Base-by-base conservation (phyloP, 148 eudicot genomes). In the Cornus suecica region DNA sequence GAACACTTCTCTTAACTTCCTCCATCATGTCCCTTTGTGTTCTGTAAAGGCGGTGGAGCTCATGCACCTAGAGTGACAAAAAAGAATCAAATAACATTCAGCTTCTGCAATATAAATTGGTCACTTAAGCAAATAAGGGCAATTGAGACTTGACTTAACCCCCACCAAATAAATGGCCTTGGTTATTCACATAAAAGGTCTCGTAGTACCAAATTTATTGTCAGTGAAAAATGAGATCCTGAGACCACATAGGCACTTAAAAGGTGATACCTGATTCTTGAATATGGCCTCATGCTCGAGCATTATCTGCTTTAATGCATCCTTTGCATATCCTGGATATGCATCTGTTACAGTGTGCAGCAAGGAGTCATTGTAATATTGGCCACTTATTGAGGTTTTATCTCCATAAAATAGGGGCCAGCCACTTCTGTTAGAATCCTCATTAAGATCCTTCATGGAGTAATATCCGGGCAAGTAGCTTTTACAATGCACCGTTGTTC, bases 211-310 rank as follows among this genome's bases (percentile, higher is more conserved):
- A 72, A 60, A 58, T 31, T 51, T 5, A 20, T 37, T 62, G 31
- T 27, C 26, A 27, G 41, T 2, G 27, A 26, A 30, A 66, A 66
- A 32, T 20, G 45, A 51, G 34, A 68, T 22, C 42, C 31, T 27
- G 25, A 51, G 56, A 11, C 51, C 41, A 66, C 1, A 13, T 32
- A 72, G 65, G 32, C 27, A 15, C 7, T 16, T 22, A 25, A 70
- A 14, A 31, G 11, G 66, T 65, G 45, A 37, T 84, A 92, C 98
- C 92, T 94, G 98, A 76, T 88, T 82, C 83, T 85, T 89, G 77
- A 94, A 94, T 16, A 91, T 68, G 2, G 90, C 91, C 80, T 94
- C 96, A 74, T 94, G 98, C 73, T 87, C 89, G 37, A 94, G 90
- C 91, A 94, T 92, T 76, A 80, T 94, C 76, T 89, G 89, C 91